A percentile compares a stretch with the other conserved stretches of the same genome.
Evolutionary conservation across 148 eudicot genomes (phyloP).

Genomic region (Arbutus unedo): DNA sequence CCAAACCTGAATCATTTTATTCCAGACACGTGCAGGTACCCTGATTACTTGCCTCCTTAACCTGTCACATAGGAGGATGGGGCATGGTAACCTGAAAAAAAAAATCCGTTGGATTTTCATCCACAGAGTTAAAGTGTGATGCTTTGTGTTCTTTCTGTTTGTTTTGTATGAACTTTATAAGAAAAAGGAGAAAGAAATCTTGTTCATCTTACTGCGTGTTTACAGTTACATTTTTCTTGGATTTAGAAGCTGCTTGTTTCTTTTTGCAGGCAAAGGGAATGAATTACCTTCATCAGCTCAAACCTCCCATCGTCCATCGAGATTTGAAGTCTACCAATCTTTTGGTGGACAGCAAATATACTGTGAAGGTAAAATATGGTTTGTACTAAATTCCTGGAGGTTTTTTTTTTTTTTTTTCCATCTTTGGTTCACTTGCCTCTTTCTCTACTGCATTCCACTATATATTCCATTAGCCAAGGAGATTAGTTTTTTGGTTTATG

Average conservation of each 20-base stretch:
- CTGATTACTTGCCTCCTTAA: not conserved
- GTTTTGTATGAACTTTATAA: not conserved
- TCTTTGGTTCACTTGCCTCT: not conserved
- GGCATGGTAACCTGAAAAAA: not conserved
- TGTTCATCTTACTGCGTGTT: not conserved
- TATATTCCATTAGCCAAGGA: not conserved
- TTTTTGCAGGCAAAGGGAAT: conserved; percentile 46
- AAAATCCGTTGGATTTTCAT: not conserved
- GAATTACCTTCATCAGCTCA: conserved; percentile 34
- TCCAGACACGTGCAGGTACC: not conserved
- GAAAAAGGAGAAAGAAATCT: not conserved
- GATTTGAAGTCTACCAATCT: conserved; percentile 48
- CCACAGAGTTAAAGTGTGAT: not conserved
- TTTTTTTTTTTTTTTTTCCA: not conserved
- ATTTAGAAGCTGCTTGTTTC: conserved; percentile 12
- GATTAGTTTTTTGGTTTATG: not conserved
- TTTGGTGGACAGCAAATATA: conserved; percentile 40
- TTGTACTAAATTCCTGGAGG: not conserved
- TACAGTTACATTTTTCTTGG: not conserved
- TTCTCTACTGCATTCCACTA: not conserved
- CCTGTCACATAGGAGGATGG: conserved; percentile 4
- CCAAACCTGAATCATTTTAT: not conserved
- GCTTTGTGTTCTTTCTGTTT: not conserved
- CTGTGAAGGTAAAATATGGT: conserved; percentile 35
- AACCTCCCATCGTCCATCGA: conserved; percentile 41